Evolutionary conservation across 2,329 filamentous ascomycete genomes (phyloP).

Genomic region (Zasmidium angulare): DNA sequence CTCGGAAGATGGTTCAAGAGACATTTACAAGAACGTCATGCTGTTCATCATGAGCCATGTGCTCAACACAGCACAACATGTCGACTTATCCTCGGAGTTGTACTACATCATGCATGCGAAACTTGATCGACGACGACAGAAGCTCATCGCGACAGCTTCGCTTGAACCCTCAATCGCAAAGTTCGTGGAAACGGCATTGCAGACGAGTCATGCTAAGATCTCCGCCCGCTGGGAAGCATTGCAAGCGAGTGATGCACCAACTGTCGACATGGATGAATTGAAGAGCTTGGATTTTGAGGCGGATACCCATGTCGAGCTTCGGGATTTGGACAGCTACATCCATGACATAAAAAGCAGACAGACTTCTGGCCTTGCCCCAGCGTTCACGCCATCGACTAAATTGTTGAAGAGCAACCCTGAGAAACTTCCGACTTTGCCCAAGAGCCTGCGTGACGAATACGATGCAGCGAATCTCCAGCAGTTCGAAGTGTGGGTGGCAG

Average conservation of each 20-base stretch:
- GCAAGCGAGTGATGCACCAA: conserved; percentile 3
- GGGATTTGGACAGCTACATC: conserved; percentile 23
- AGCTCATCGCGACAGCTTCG: conserved; percentile 14
- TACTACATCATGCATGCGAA: conserved; percentile 28
- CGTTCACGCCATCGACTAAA: conserved; percentile 15
- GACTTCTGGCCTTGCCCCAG: background rate
- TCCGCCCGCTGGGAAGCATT: conserved; percentile 9
- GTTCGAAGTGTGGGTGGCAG: conserved; percentile 23
- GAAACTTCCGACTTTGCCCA: conserved; percentile 15
- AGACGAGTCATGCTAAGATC: background rate
- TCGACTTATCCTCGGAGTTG: conserved; percentile 7
- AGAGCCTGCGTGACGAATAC: conserved; percentile 1
- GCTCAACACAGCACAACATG: conserved; percentile 28
- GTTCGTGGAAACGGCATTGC: background rate
- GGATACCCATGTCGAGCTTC: conserved; percentile 16
- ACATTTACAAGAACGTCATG: conserved; percentile 27
- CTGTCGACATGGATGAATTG: background rate
- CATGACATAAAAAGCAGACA: conserved; percentile 1
- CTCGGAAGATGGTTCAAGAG: conserved; percentile 32
- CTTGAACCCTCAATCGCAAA: background rate
- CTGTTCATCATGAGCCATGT: conserved; percentile 55
- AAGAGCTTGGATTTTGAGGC: conserved; percentile 12
- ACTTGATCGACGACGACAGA: conserved; percentile 25
- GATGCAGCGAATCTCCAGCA: conserved; percentile 15
- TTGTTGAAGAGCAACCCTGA: conserved; percentile 1